Conservation (phyloP, 495 filamentous ascomycete species). For the Astrothelium subdiscretum region DNA sequence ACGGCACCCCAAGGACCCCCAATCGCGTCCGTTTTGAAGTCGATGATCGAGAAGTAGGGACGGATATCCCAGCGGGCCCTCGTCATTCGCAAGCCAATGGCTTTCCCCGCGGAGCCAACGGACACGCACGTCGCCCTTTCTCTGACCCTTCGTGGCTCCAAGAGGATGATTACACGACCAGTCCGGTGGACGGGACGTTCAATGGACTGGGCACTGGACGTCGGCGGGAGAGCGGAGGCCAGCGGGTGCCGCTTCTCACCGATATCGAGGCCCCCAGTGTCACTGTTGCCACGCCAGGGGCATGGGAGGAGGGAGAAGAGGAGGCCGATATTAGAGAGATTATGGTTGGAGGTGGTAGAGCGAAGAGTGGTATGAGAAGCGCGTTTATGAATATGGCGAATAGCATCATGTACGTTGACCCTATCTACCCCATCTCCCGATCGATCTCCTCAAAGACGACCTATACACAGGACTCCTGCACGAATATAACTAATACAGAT, state of each 20-base stretch:
- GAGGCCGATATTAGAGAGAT: slow-evolving; percentile 48
- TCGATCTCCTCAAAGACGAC: too few relatives aligned
- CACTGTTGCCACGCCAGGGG: slow-evolving; percentile 45
- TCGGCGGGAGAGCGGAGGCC: slow-evolving; percentile 27
- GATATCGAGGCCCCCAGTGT: slow-evolving; percentile 80
- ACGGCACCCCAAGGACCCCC: slow-evolving; percentile 59
- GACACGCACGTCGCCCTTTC: neutral
- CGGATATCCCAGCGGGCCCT: neutral
- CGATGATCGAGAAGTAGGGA: slow-evolving; percentile 24
- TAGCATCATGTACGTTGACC: slow-evolving; percentile 58
- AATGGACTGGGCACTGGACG: slow-evolving; percentile 13
- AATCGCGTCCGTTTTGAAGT: slow-evolving; percentile 86
- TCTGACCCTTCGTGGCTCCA: slow-evolving; percentile 34
- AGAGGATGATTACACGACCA: slow-evolving; percentile 42
- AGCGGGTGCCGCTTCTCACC: slow-evolving; percentile 65
- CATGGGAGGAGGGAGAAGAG: slow-evolving; percentile 10
- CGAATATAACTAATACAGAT: too few relatives aligned
- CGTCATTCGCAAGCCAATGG: neutral
- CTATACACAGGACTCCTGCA: too few relatives aligned
- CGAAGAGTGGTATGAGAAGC: slow-evolving; percentile 54
- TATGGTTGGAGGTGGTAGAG: slow-evolving; percentile 46
- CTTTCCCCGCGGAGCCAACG: neutral
- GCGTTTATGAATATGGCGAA: slow-evolving; percentile 99
- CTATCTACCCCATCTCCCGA: too few relatives aligned
- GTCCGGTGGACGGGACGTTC: slow-evolving; percentile 17